Percentiles rank a stretch among this genome's conserved stretches.
phyloP scores from a whole-genome alignment of 306 rosid genomes.

The Trifolium pratense region DNA sequence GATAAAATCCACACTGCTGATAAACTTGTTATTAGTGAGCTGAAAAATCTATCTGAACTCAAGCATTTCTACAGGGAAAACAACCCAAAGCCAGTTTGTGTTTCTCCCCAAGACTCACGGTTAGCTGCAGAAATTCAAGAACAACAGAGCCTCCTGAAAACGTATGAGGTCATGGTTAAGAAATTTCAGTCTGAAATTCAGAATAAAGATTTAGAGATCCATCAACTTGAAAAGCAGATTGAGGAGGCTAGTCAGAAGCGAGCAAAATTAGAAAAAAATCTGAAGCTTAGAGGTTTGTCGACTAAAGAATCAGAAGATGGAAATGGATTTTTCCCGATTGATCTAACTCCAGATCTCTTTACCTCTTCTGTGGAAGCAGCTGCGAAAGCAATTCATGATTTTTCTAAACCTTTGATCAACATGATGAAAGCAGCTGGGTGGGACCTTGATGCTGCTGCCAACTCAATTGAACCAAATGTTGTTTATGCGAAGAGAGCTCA shows the following conservation, averaged over 20 bases:
- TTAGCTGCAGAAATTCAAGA: conserved; percentile 99
- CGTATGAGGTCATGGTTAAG: conserved; percentile 99
- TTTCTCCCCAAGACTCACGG: conserved; percentile 96
- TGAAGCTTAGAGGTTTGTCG: conserved; percentile 92
- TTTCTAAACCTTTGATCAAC: conserved; percentile 95
- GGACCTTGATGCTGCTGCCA: conserved; percentile 99
- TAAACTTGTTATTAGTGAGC: conserved; percentile 88
- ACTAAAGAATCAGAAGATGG: conserved; percentile 82
- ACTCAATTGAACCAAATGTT: conserved; percentile 80
- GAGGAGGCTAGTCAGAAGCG: conserved; percentile 94
- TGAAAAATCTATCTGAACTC: conserved; percentile 89
- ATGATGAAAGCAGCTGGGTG: conserved; percentile 99
- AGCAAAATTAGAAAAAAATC: conserved; percentile 83
- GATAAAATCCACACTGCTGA: conserved; percentile 94
- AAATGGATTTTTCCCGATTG: conserved; percentile 74
- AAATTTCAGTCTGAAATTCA: conserved; percentile 99
- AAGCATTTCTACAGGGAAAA: conserved; percentile 97
- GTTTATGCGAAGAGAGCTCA: conserved; percentile 94
- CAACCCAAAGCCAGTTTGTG: conserved; percentile 90
- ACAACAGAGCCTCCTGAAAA: conserved; percentile 92
- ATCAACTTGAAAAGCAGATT: conserved; percentile 86
- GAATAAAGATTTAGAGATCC: conserved; percentile 92
- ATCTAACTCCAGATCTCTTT: conserved; percentile 87
- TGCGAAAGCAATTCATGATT: conserved; percentile 91
- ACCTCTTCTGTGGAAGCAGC: conserved; percentile 81